These are phyloP conservation scores for Dinochytrium kinnereticum DNA, from an alignment of 371 early-diverging fungal genomes.

Conservation along the genomic window DNA sequence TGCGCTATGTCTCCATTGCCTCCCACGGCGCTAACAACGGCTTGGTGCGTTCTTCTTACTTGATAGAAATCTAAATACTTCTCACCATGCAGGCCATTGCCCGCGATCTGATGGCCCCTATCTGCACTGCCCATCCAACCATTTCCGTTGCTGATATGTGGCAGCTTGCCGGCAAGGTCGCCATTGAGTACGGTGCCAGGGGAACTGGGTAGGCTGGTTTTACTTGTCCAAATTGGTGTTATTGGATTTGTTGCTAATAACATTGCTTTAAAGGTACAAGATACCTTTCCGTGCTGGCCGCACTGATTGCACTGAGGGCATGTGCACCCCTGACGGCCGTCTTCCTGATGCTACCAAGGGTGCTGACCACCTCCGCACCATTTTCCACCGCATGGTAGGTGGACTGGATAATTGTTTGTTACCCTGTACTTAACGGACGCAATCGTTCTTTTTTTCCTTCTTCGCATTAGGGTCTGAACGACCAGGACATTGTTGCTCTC, in stretches of 20 bases:
- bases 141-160: slow-evolving; percentile 88
- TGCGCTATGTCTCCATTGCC: slow-evolving; percentile 71
- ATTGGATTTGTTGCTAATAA: background rate
- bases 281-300: slow-evolving; percentile 21
- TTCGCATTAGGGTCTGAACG: slow-evolving; percentile 83
- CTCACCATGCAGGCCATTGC: slow-evolving; percentile 15
- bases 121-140: slow-evolving; percentile 78
- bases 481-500: slow-evolving; percentile 88
- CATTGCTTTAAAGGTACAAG: slow-evolving; percentile 9
- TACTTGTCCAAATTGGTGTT: slow-evolving; percentile 46
- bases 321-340: slow-evolving; percentile 80
- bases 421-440: background rate
- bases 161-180: slow-evolving; percentile 88
- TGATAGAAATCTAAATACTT: no score
- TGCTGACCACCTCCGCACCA: slow-evolving; percentile 52
- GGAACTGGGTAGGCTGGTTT: slow-evolving; percentile 11
- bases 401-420: background rate
- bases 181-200: slow-evolving; percentile 60
- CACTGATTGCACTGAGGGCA: background rate
- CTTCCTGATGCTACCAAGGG: slow-evolving; percentile 84
- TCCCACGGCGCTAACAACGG: slow-evolving; percentile 83
- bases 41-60: slow-evolving; percentile 54
- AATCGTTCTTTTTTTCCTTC: no score
- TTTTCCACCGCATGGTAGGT: slow-evolving; percentile 82
- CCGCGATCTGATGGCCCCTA: slow-evolving; percentile 27